Evolutionary conservation across 805 yeast genomes (phyloP), one percentile per base, ranked within the genome.

Genomic region (Hanseniaspora meyeri): DNA sequence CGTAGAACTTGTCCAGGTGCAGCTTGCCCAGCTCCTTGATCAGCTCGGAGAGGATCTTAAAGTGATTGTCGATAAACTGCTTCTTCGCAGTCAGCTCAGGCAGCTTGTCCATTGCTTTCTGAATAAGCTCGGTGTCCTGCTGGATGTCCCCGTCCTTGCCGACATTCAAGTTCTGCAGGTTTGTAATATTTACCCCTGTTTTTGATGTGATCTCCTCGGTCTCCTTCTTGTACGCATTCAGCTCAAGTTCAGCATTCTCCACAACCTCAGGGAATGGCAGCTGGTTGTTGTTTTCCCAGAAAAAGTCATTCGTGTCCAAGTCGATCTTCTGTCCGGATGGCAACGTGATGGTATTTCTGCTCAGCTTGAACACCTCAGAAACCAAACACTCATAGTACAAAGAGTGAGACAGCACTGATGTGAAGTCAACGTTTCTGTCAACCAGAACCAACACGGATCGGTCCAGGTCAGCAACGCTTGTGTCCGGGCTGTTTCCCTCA

Each of bases 191-290:
- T 2, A 82, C 79, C 20, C 80, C 81, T 1, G 95, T 84, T 60
- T 78, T 81, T 50, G 78, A 77, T 1, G 97, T 88, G 52, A 95
- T 75, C 58, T 85, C 95, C 59, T 83, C 84, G 1, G 97, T 96
- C 63, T 88, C 96, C 57, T 79, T 78, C 62, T 90, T 91, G 70
- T 93, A 93, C 55, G 77, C 75, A 58, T 83, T 80, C 59, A 90
- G 75, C 58, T 88, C 97, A 31, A 76, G 70, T 65, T 93, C 97
- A 20, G 95, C 95, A 69, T 87, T 87, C 68, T 93, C 98, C 37
- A 95, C 98, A n/a, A 95, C 97, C 66, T 91, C 97, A 1, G 98
- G 98, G 74, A 93, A 93, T 40, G 98, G 97, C 57, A 87, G 72
- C 51, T 84, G 84, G 12, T 95, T 76, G 70, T 93, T 90, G 59